A percentile compares a stretch with the other conserved stretches of the same genome.
These are phyloP conservation scores for Aspergillus udagawae DNA, from an alignment of 2,329 filamentous ascomycete genomes.

Conservation along the genomic window DNA sequence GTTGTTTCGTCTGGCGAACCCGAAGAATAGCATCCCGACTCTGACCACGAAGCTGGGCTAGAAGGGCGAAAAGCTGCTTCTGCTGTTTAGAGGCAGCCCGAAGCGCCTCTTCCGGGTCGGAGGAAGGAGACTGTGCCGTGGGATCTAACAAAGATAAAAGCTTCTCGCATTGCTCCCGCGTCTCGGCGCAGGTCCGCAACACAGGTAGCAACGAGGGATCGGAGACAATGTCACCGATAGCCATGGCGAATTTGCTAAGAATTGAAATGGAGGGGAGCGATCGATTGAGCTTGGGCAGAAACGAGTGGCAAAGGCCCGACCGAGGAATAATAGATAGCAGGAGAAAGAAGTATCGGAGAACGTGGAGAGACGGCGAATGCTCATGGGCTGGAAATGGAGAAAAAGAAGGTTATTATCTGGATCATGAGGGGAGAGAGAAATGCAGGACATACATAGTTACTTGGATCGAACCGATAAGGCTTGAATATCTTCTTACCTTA, in stretches of 20 bases:
- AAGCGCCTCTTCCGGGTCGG: slow-evolving; percentile 48
- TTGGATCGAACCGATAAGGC: not conserved
- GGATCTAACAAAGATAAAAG: slow-evolving; percentile 55
- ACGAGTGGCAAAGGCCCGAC: slow-evolving; percentile 1
- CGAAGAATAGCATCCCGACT: slow-evolving; percentile 78
- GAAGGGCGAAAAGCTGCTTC: slow-evolving; percentile 72
- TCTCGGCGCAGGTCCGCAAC: slow-evolving; percentile 67
- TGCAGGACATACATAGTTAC: not conserved
- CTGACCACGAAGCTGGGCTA: slow-evolving; percentile 74
- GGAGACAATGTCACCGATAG: slow-evolving; percentile 56
- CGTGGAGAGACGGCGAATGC: slow-evolving; percentile 12
- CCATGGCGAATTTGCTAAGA: slow-evolving; percentile 40
- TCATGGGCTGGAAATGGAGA: slow-evolving; percentile 8
- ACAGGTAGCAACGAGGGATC: slow-evolving; percentile 64
- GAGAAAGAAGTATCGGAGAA: slow-evolving; percentile 5
- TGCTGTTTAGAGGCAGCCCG: slow-evolving; percentile 68
- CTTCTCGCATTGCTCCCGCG: slow-evolving; percentile 66
- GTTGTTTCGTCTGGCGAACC: slow-evolving; percentile 78
- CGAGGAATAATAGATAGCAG: slow-evolving; percentile 3
- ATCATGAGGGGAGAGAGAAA: not conserved
- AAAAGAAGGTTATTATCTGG: not conserved
- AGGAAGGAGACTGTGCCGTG: slow-evolving; percentile 36
- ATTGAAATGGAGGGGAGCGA: slow-evolving; percentile 7
- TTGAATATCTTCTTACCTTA: too few relatives aligned
- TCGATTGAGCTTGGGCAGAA: slow-evolving; percentile 8